A percentile compares a stretch with the other conserved stretches of the same genome.
phyloP scores from a whole-genome alignment of 169 alveolate genomes.

The Cryptosporidium ubiquitum region DNA sequence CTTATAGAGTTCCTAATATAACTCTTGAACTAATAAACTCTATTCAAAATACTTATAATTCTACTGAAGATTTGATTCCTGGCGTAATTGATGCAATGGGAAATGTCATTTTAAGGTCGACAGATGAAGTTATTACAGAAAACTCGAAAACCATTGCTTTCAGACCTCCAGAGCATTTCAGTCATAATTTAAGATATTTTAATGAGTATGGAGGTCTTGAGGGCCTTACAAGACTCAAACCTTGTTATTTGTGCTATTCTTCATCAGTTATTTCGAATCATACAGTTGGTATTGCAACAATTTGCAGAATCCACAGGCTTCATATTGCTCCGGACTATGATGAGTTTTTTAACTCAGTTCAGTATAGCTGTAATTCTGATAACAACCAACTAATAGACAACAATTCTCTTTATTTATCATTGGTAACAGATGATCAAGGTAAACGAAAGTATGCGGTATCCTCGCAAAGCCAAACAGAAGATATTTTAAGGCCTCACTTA shows the following conservation, averaged over 20 bases:
- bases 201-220: slow-evolving; percentile 44
- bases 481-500: background rate
- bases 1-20: slow-evolving; percentile 10
- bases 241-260: slow-evolving; percentile 65
- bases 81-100: slow-evolving; percentile 35
- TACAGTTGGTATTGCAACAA: slow-evolving; percentile 40
- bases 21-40: background rate
- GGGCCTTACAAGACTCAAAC: slow-evolving; percentile 59
- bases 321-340: slow-evolving; percentile 70
- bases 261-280: slow-evolving; percentile 15
- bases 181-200: slow-evolving; percentile 24
- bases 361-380: slow-evolving; percentile 17
- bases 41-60: background rate
- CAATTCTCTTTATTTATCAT: slow-evolving; percentile 9
- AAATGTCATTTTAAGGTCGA: slow-evolving; percentile 27
- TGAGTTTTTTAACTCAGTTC: slow-evolving; percentile 60
- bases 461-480: background rate
- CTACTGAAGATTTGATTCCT: slow-evolving; percentile 5
- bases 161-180: slow-evolving; percentile 30
- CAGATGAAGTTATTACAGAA: slow-evolving; percentile 42
- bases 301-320: slow-evolving; percentile 64
- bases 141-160: background rate
- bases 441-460: background rate
- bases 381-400: background rate
- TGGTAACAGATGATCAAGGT: slow-evolving; percentile 18